Base-by-base conservation (phyloP, 805 yeast genomes). In the Soucietia sequanensis region DNA sequence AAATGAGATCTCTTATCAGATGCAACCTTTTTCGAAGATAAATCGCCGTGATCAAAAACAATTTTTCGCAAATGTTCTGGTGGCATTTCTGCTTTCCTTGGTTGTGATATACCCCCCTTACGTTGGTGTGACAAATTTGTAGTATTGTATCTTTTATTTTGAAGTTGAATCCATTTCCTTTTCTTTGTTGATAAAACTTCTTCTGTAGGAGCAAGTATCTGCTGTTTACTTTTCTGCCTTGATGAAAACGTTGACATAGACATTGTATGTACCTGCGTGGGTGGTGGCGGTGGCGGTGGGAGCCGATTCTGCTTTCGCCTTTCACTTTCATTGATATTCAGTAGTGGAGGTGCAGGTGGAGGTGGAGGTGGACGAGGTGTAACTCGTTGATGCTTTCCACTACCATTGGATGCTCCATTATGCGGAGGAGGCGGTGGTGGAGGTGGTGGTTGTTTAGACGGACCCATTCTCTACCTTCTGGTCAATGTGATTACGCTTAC, bases 31-130 rank as follows among this genome's bases (percentile, higher is more conserved):
- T 78, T 76, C 2, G 90, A 78, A 1, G 95, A 78, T 68, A 90
- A 75, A 50, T 91, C 96, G 1, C 89, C 89, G 50, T 88, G 95
- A 41, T 81, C 87, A 33, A 74, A 72, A 53, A 91, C 78, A 39
- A 89, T 84, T 54, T 86, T 87, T 28, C 99, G 71, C 16, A 91
- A 62, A 61, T 90, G 97, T 50, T 90, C 96, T 0, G 95, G 95
- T 0, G 97, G 96, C 89, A 90, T 83, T 44, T 86, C 89, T 1
- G 80, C 72, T 51, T 85, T 85, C 8, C 72, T 72, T 0, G 84
- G 71, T 31, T 74, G 78, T 8, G 79, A 78, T 28, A 65, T 62
- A 10, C 81, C 71, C 23, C 76, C 67, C 38, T 56, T 48, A 38
- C 51, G 47, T 34, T 54, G 35, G 33, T 53, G 41, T 14, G 50